These are phyloP conservation scores for Martensiomyces pterosporus DNA, from an alignment of 192 early-diverging fungal genomes.

Conservation along the genomic window DNA sequence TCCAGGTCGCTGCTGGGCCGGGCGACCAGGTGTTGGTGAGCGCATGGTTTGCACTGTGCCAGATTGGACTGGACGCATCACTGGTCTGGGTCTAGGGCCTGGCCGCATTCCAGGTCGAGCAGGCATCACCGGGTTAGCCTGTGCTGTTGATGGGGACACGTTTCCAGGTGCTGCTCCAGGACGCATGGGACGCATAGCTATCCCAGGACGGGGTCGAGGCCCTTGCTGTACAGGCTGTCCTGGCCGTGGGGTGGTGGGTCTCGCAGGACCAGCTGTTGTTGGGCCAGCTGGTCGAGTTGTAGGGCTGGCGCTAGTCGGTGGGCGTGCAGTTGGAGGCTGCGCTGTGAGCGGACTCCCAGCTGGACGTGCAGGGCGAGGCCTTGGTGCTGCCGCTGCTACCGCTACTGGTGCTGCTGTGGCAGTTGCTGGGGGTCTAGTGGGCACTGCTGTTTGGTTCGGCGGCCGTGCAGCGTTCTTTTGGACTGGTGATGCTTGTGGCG, in stretches of 20 bases:
- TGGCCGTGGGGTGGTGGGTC: slow-evolving; percentile 2
- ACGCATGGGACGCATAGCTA: not conserved
- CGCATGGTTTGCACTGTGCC: slow-evolving; percentile 5
- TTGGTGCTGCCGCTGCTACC: not conserved
- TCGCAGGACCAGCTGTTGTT: slow-evolving; percentile 1
- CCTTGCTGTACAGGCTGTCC: slow-evolving; percentile 6
- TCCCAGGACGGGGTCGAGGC: slow-evolving; percentile 23
- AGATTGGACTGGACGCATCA: slow-evolving; percentile 10
- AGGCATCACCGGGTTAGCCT: slow-evolving; percentile 2
- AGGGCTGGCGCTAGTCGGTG: not conserved
- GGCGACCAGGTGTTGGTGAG: slow-evolving; percentile 11
- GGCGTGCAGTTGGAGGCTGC: not conserved
- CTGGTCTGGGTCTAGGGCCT: slow-evolving; percentile 14
- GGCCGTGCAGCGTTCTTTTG: slow-evolving; percentile 4
- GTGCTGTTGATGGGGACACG: not conserved
- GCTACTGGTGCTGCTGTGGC: not conserved
- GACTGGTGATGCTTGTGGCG: too few relatives aligned
- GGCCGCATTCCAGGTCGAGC: slow-evolving; percentile 25
- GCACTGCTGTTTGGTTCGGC: not conserved
- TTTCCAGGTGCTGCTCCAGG: not conserved
- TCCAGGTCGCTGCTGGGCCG: slow-evolving; percentile 17
- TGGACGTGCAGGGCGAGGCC: slow-evolving; percentile 5
- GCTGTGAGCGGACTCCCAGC: not conserved
- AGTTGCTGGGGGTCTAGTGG: not conserved
- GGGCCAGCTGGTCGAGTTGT: not conserved